Evolutionary conservation across 2,329 filamentous ascomycete species (phyloP), one percentile per base, ranked within the genome.

Genomic region (Dactylellina sp.): DNA sequence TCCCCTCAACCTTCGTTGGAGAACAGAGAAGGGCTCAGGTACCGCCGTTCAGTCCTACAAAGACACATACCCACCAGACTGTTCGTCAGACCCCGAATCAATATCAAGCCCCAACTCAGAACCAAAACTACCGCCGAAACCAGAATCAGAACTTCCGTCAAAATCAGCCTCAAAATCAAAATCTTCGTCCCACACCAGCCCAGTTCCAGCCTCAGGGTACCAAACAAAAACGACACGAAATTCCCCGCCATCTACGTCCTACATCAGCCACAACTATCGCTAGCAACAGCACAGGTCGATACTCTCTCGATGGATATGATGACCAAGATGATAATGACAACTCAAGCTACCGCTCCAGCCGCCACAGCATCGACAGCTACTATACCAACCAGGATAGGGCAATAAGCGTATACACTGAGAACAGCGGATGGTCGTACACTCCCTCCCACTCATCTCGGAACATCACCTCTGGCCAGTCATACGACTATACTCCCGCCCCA

Each of bases 191-290:
- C 16, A 14, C 12, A 55, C n/a, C 12, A 11, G n/a, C 35, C 28
- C 32, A 9, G 11, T 11, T 37, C n/a, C 28, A 56, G 35, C 32
- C 16, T 18, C 6, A 22, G 16, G 20, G 25, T 14, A 18, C 12
- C 4, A 18, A 20, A 46, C 42, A 18, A 16, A 18, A 20, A 18
- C 39, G 37, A 12, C 37, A 44, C 9, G 39, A 57, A 28, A 60
- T 64, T 2, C 55, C 60, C 3, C 68, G 53, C 16, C 44, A 53
- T 4, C 28, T 57, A 9, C 68, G 68, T 16, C 68, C 68, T 5
- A 65, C 50, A 37, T 72, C 68, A 16, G 35, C 68, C 2, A 72
- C 68, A n/a, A 72, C 68, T 14, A 72, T 72, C 24, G 60, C 60
- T 2, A 72, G 68, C 28, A 63, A 59, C 35, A 52, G 39, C 9